Percentiles rank a stretch among this genome's conserved stretches.
These are phyloP conservation scores for Tolypocladium nubicola DNA, from an alignment of 2,329 filamentous ascomycete species.

Conservation along the genomic window DNA sequence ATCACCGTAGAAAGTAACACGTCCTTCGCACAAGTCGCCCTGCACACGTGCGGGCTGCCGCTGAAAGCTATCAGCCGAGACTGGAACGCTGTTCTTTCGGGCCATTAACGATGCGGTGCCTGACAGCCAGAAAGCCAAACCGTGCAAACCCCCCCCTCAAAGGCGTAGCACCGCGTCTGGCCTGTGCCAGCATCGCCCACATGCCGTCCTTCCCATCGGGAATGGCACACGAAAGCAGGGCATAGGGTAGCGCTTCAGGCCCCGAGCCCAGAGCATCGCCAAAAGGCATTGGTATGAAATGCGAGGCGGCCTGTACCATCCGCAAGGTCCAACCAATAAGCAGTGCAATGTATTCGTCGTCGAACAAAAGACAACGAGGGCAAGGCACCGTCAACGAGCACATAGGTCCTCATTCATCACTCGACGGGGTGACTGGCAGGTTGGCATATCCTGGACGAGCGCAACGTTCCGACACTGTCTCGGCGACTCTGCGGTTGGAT, in stretches of 20 bases:
- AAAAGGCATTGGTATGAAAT: not conserved
- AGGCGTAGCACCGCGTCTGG: not conserved
- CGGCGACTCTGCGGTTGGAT: conserved; percentile 6
- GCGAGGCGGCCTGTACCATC: not conserved
- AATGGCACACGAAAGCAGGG: not conserved
- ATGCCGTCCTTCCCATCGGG: not conserved
- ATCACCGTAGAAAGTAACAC: not conserved
- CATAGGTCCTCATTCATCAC: not conserved
- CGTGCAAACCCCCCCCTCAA: too few relatives aligned
- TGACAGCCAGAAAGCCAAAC: too few relatives aligned
- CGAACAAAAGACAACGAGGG: not conserved
- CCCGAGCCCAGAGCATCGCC: not conserved
- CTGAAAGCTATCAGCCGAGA: not conserved
- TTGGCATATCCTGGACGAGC: not conserved
- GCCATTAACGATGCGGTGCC: too few relatives aligned
- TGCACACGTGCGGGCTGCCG: not conserved
- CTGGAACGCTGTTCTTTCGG: not conserved
- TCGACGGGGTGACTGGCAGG: not conserved
- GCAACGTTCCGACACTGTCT: conserved; percentile 7
- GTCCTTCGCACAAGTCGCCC: not conserved
- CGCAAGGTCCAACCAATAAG: not conserved
- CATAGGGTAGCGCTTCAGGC: not conserved
- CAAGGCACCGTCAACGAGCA: not conserved
- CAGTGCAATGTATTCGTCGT: too few relatives aligned
- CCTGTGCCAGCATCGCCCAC: not conserved